Base-by-base conservation (phyloP, 2,329 filamentous ascomycete species). In the Sordariomycetes sp. region DNA sequence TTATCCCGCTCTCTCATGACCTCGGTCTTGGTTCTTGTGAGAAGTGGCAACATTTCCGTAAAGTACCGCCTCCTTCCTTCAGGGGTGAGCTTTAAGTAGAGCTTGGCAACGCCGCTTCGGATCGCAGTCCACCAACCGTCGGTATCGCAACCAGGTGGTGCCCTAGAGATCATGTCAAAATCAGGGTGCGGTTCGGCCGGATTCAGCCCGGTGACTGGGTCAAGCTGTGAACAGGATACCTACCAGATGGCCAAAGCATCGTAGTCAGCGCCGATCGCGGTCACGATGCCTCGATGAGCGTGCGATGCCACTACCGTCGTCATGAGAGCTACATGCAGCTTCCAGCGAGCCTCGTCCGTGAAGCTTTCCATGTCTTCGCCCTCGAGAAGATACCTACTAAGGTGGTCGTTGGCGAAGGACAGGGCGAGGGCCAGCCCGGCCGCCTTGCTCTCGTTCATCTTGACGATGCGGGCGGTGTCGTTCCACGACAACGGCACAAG, bases 161-260 rank as follows among this genome's bases (percentile, higher is more conserved):
- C 75, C 83, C 82, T 86, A 42, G 10, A 15, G 15, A 4, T 28
- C 20, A 23, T 30, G 40, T 33, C 42, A 35, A 8, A 21, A 33
- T 24, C 14, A 21, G n/a, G 10, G 15, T 14, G 9, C 8, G 23
- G 19, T 17, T 11, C 19, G 12, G 17, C 30, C 9, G 20, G 8
- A 28, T n/a, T 21, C 21, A 33, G 23, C n/a, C n/a, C n/a, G n/a
- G n/a, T n/a, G n/a, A n/a, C n/a, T n/a, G n/a, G n/a, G n/a, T n/a
- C n/a, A n/a, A n/a, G n/a, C n/a, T n/a, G n/a, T n/a, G n/a, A n/a
- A n/a, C n/a, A 14, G 21, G 20, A 21, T 32, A 66, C 75, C 52
- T 65, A 86, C 84, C 85, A 92, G 34, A 92, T 65, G 37, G 82
- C 83, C 35, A 92, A 79, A 42, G 76, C 80, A 44, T 86, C 84